Conservation (phyloP, 2,329 filamentous ascomycete species). For the Claviceps sp. region DNA sequence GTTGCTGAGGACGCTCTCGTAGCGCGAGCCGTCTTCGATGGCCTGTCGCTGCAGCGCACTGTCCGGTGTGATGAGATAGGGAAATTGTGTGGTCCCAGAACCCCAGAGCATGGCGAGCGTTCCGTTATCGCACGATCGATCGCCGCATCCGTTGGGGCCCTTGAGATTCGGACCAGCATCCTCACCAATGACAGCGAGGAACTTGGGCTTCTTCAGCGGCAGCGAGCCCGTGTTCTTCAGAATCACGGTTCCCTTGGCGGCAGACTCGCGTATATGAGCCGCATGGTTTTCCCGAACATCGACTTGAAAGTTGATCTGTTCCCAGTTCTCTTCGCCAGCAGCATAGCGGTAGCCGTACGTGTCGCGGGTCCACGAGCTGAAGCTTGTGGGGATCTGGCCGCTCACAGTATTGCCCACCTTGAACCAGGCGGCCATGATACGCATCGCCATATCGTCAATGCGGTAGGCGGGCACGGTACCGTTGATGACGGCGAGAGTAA, state of each 20-base stretch:
- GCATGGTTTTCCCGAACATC: constrained; percentile 71
- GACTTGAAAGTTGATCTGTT: constrained; percentile 66
- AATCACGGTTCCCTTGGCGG: constrained; percentile 69
- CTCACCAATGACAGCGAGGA: constrained; percentile 65
- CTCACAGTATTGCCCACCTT: constrained; percentile 46
- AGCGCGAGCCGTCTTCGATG: constrained; percentile 40
- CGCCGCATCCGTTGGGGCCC: constrained; percentile 67
- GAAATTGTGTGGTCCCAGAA: constrained; percentile 59
- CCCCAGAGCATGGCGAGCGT: constrained; percentile 70
- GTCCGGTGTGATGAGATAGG: constrained; percentile 64
- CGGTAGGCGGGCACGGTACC: constrained; percentile 80
- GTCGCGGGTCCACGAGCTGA: constrained; percentile 74
- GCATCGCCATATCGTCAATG: constrained; percentile 81
- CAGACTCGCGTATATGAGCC: constrained; percentile 59
- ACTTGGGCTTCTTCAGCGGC: constrained; percentile 66
- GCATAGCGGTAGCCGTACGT: constrained; percentile 59
- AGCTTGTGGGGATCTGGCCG: constrained; percentile 51
- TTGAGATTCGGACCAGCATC: constrained; percentile 64
- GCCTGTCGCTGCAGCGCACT: constrained; percentile 54
- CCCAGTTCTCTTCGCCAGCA: constrained; percentile 45
- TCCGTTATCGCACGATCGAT: constrained; percentile 48
- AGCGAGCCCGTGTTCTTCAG: constrained; percentile 73
- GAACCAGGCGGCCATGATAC: constrained; percentile 62
- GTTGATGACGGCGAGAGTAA: constrained; percentile 79
- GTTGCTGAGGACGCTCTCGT: constrained; percentile 57